Base-by-base conservation (phyloP, 495 filamentous ascomycete genomes). In the Chaetomium cochliodes region DNA sequence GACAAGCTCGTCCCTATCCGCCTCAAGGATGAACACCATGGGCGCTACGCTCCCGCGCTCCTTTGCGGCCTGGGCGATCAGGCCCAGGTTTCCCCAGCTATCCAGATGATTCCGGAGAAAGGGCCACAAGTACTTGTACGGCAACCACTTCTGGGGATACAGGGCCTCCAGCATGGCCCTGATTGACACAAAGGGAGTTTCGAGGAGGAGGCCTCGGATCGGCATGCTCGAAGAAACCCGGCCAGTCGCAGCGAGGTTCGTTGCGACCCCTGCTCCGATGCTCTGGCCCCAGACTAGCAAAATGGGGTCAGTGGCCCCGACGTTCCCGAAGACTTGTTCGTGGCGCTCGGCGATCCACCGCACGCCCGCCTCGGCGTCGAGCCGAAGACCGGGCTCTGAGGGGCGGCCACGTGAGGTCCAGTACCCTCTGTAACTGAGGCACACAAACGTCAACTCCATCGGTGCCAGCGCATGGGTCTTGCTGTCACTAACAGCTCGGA, bases 81-180 rank as follows among this genome's bases (percentile, higher is more conserved):
- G 39, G 2, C 66, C 72, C 46, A 82, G 33, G 67, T 81, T 81
- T 54, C 70, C 63, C 75, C 74, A 81, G 60, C 79, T 81, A 52
- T 81, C 77, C 42, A 81, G 67, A 42, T 80, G 77, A 41, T 76
- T 82, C 33, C 79, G 72, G 30, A 82, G 69, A 51, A 82, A 81
- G 0, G 79, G 80, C 79, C 80, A 81, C 3, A 82, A 72, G 42
- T 81, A 69, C 30, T 73, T 74, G 63, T 94, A 93, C 0, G 90
- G 90, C 0, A 93, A 75, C 91, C 91, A 93, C 64, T 85, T 89
- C 69, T 93, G 89, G 12, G 90, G 90, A 73, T 92, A 94, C 22
- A 96, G 71, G 2, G 83, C 84, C 33, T 84, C 76, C 20, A 96
- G 77, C 90, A 96, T 92, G 33, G 84, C 82, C n/a, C 82, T 77